A percentile compares a stretch with the other conserved stretches of the same genome.
phyloP scores from a whole-genome alignment of 2,329 filamentous ascomycete species.

The Ceratocystis alfenasii region DNA sequence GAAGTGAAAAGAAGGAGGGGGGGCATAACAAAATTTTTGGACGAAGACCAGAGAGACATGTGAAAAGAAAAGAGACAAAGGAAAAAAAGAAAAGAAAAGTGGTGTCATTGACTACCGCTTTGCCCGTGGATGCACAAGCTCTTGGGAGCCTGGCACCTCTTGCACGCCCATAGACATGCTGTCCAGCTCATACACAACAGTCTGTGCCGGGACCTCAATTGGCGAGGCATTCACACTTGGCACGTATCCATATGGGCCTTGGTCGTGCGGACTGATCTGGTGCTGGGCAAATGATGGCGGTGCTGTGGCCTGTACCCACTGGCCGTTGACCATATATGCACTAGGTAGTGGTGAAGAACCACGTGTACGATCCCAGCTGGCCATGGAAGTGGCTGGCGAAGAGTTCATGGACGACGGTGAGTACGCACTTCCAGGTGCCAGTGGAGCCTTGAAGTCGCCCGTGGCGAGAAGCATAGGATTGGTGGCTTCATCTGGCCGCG shows the following conservation, averaged over 20 bases:
- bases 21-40: no score
- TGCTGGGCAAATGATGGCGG: neutral
- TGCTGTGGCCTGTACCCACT: slow-evolving; percentile 15
- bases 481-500: neutral
- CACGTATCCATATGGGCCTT: slow-evolving; percentile 11
- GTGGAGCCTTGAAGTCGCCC: slow-evolving; percentile 8
- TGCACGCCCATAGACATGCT: slow-evolving; percentile 14
- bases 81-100: neutral
- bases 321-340: slow-evolving; percentile 15
- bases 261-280: neutral
- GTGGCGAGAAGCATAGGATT: slow-evolving; percentile 15
- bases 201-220: slow-evolving; percentile 15
- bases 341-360: slow-evolving; percentile 13
- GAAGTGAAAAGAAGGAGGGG: neutral
- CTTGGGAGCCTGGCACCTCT: slow-evolving; percentile 17
- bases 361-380: slow-evolving; percentile 15
- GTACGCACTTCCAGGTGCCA: neutral
- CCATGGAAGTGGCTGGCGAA: slow-evolving; percentile 13
- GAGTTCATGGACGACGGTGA: slow-evolving; percentile 6
- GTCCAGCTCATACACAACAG: slow-evolving; percentile 20
- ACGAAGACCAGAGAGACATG: neutral
- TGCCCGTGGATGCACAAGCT: slow-evolving; percentile 19
- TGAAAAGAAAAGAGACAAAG: neutral
- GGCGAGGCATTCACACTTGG: slow-evolving; percentile 10
- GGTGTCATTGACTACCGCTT: neutral